These are phyloP conservation scores for Ambrosiella cleistominuta DNA, from an alignment of 2,329 filamentous ascomycete species.

Conservation along the genomic window DNA sequence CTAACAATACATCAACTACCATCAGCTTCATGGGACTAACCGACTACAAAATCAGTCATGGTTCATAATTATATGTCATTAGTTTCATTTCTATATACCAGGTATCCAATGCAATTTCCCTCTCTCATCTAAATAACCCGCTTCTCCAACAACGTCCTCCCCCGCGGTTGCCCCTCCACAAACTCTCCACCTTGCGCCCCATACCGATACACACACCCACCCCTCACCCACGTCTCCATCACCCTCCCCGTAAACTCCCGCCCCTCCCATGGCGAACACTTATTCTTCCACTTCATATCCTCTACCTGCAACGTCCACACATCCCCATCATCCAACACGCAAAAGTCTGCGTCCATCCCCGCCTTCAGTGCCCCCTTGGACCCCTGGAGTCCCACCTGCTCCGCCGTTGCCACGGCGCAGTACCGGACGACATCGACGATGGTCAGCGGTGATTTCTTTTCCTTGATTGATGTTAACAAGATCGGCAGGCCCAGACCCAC, in stretches of 20 bases:
- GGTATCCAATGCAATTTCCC: not conserved
- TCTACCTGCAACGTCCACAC: conserved; percentile 55
- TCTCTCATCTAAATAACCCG: conserved; percentile 18
- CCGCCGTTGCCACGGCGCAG: conserved; percentile 72
- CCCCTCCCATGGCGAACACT: conserved; percentile 79
- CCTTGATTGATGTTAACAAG: conserved; percentile 54
- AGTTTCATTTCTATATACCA: not conserved
- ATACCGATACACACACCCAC: conserved; percentile 54
- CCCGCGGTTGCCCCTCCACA: conserved; percentile 29
- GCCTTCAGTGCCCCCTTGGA: conserved; percentile 65
- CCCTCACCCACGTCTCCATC: conserved; percentile 69
- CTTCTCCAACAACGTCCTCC: conserved; percentile 43
- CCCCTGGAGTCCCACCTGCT: conserved; percentile 68
- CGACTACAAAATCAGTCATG: not conserved
- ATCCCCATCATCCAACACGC: conserved; percentile 74
- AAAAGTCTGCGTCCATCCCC: conserved; percentile 79
- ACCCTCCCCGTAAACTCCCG: conserved; percentile 63
- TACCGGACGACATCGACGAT: conserved; percentile 68
- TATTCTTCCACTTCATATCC: conserved; percentile 90
- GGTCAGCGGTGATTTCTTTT: conserved; percentile 25
- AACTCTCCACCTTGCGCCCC: conserved; percentile 36
- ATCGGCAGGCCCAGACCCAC: conserved; percentile 88
- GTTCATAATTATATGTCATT: not conserved
- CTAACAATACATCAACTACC: not conserved
- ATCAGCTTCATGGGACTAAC: too few species aligned